Percentiles rank a stretch among this genome's conserved stretches.
phyloP scores from a whole-genome alignment of 2,329 filamentous ascomycete genomes.

The Metarhizium brunneum region DNA sequence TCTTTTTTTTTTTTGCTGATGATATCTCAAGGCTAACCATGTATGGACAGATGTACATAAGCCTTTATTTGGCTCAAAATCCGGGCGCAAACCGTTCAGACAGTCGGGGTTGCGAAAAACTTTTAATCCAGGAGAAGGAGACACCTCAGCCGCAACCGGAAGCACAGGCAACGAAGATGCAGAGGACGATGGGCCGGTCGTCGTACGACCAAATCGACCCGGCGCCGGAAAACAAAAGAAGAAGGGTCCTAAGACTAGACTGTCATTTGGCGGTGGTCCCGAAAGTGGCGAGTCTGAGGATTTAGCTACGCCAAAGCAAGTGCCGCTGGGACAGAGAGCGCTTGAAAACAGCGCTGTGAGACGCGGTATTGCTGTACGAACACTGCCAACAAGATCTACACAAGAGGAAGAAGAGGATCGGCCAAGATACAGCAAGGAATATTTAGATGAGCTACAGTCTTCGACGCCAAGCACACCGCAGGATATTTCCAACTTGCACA shows the following conservation, averaged over 20 bases:
- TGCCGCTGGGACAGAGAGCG: slow-evolving; percentile 52
- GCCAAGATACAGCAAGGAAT: slow-evolving; percentile 78
- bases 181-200: slow-evolving; percentile 36
- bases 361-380: slow-evolving; percentile 36
- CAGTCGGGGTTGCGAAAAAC: slow-evolving; percentile 50
- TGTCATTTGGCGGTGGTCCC: slow-evolving; percentile 65
- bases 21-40: slow-evolving; percentile 23
- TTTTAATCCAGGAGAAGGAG: slow-evolving; percentile 37
- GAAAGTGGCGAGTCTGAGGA: slow-evolving; percentile 36
- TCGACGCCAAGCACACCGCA: slow-evolving; percentile 78
- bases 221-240: slow-evolving; percentile 56
- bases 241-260: slow-evolving; percentile 43
- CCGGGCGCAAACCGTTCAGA: slow-evolving; percentile 42
- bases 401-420: slow-evolving; percentile 52
- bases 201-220: slow-evolving; percentile 40
- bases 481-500: slow-evolving; percentile 38
- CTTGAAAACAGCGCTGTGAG: slow-evolving; percentile 57
- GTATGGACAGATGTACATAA: slow-evolving; percentile 22
- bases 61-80: slow-evolving; percentile 31
- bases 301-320: slow-evolving; percentile 56
- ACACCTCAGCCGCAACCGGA: slow-evolving; percentile 12
- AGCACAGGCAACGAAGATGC: slow-evolving; percentile 26
- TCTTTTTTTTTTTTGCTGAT: slow-evolving; percentile 21
- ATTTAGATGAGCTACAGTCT: slow-evolving; percentile 74
- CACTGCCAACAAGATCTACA: slow-evolving; percentile 44